Evolutionary conservation across 2,329 filamentous ascomycete genomes (phyloP).

Genomic region (Phialemoniopsis sp.): DNA sequence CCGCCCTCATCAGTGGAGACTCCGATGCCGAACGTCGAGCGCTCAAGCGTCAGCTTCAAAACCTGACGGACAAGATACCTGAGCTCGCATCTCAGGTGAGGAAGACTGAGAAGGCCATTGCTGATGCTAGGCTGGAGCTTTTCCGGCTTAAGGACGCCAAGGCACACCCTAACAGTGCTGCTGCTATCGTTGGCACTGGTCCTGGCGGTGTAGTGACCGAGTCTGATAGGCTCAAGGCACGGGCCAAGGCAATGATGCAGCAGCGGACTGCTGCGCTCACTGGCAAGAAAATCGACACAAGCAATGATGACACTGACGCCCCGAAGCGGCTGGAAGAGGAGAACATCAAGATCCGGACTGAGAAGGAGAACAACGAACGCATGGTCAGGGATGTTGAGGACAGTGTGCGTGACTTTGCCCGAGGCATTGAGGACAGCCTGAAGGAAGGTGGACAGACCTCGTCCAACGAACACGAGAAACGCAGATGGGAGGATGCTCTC

Average conservation of each 20-base stretch:
- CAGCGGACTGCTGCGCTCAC: constrained; percentile 89
- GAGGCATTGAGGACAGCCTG: constrained; percentile 78
- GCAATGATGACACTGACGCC: constrained; percentile 70
- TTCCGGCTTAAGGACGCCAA: constrained; percentile 94
- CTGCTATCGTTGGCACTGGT: constrained; percentile 84
- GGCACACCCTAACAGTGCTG: constrained; percentile 76
- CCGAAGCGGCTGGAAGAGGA: constrained; percentile 87
- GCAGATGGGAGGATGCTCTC: constrained; percentile 92
- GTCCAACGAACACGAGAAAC: constrained; percentile 81
- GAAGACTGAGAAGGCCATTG: constrained; percentile 85
- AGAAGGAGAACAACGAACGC: constrained; percentile 89
- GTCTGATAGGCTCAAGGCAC: constrained; percentile 88
- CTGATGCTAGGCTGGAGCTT: constrained; percentile 84
- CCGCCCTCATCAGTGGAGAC: constrained; percentile 64
- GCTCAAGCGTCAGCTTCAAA: constrained; percentile 85
- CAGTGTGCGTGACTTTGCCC: constrained; percentile 84
- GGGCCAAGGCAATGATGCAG: constrained; percentile 98
- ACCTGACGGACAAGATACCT: constrained; percentile 82
- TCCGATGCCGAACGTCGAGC: constrained; percentile 84
- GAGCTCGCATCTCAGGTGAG: constrained; percentile 90
- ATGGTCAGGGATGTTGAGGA: constrained; percentile 98
- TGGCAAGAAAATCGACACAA: constrained; percentile 69
- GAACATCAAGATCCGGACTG: constrained; percentile 71
- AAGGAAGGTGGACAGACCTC: constrained; percentile 75
- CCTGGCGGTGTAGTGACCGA: constrained; percentile 89